phyloP scores from a whole-genome alignment of 176 grass and related monocot species.

The Juncus effusus region DNA sequence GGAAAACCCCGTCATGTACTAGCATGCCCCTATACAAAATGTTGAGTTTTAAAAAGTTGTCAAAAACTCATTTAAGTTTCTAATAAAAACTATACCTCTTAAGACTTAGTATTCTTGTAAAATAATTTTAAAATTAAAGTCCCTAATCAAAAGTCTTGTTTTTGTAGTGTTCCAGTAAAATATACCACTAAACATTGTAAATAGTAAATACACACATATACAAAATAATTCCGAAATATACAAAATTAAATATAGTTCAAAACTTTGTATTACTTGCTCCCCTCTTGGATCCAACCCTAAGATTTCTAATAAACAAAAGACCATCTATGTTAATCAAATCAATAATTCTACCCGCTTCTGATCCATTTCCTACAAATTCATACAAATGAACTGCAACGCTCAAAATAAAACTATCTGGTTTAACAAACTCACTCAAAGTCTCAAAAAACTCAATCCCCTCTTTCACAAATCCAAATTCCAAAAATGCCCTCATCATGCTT shows the following conservation, averaged over 20 bases:
- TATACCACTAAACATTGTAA: too few relatives aligned
- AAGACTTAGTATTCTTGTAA: too few relatives aligned
- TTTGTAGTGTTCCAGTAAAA: too few relatives aligned
- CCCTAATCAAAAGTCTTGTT: too few relatives aligned
- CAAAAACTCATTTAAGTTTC: too few relatives aligned
- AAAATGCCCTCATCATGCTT: slow-evolving; percentile 68
- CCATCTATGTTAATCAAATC: slow-evolving; percentile 43
- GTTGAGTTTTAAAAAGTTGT: too few relatives aligned
- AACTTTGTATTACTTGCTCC: slow-evolving; percentile 7
- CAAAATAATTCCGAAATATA: neutral
- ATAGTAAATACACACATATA: too few relatives aligned
- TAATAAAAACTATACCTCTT: too few relatives aligned
- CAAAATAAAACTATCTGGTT: slow-evolving; percentile 72
- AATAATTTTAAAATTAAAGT: too few relatives aligned
- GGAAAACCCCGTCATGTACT: too few relatives aligned
- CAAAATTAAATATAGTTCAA: slow-evolving; percentile 11
- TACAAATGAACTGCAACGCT: slow-evolving; percentile 73
- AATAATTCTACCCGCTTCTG: slow-evolving; percentile 45
- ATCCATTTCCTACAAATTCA: slow-evolving; percentile 43
- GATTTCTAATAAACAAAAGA: slow-evolving; percentile 55
- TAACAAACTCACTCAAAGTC: slow-evolving; percentile 28
- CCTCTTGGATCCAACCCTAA: slow-evolving; percentile 52
- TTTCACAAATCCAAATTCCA: slow-evolving; percentile 47
- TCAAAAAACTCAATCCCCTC: slow-evolving; percentile 66
- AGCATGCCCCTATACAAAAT: too few relatives aligned